These are phyloP conservation scores for Isabelozyma gotoi DNA, from an alignment of 805 yeast genomes.

Conservation along the genomic window DNA sequence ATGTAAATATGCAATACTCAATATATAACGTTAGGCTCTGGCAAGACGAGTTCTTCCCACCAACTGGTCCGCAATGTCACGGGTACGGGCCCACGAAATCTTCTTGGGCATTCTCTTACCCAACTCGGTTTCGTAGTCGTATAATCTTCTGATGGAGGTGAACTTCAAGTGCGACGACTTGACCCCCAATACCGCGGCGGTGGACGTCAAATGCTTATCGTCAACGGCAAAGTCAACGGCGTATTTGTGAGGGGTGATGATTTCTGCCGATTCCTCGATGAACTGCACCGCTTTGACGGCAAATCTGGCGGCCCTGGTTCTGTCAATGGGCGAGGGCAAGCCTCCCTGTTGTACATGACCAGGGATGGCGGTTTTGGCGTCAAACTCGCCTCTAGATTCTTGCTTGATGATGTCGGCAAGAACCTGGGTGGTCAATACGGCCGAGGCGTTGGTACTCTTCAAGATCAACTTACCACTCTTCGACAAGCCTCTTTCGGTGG, in stretches of 20 bases:
- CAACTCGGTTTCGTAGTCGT: conserved; percentile 84
- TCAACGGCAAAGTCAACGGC: conserved; percentile 32
- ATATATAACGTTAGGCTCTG: conserved; percentile 1
- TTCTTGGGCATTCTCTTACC: conserved; percentile 82
- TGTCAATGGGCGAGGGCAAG: conserved; percentile 90
- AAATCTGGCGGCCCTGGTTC: conserved; percentile 84
- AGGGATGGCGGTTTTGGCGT: conserved; percentile 92
- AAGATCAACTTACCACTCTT: conserved; percentile 84
- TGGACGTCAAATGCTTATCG: conserved; percentile 32
- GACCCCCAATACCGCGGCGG: conserved; percentile 84
- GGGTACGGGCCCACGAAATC: conserved; percentile 76
- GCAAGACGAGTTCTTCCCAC: conserved; percentile 58
- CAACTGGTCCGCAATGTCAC: conserved; percentile 80
- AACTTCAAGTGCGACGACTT: conserved; percentile 73
- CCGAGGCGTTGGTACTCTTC: conserved; percentile 80
- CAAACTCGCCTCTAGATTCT: conserved; percentile 75
- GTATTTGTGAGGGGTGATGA: conserved; percentile 20
- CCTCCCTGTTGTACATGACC: conserved; percentile 99
- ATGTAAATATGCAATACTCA: neutral
- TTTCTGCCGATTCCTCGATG: conserved; percentile 55
- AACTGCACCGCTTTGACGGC: conserved; percentile 89
- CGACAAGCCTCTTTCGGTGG: conserved; percentile 72
- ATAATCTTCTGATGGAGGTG: conserved; percentile 70
- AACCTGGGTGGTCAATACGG: conserved; percentile 76
- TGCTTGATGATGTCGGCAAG: conserved; percentile 82